Percentiles rank a stretch among this genome's conserved stretches.
phyloP scores from a whole-genome alignment of 2,329 filamentous ascomycete species.

The Neopestalotiopsis sp. region DNA sequence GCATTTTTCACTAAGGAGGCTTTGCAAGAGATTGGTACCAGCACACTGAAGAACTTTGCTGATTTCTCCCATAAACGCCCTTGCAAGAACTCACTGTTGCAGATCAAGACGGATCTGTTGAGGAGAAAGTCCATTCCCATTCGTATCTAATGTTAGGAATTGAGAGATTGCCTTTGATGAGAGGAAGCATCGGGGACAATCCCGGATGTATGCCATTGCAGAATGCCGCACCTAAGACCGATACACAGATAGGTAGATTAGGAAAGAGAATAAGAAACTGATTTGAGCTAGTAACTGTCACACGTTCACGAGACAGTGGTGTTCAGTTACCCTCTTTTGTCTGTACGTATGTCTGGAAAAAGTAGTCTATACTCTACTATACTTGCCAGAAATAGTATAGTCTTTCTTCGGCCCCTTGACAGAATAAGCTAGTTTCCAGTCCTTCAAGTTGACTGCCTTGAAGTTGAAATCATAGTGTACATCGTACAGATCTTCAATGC shows the following conservation, averaged over 20 bases:
- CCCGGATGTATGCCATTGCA: neutral
- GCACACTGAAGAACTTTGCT: constrained; percentile 62
- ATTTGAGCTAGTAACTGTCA: too few relatives aligned
- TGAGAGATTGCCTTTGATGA: neutral
- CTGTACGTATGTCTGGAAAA: too few relatives aligned
- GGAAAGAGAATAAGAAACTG: neutral
- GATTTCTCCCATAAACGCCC: constrained; percentile 42
- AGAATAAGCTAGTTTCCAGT: constrained; percentile 67
- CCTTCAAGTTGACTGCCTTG: constrained; percentile 58
- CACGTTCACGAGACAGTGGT: too few relatives aligned
- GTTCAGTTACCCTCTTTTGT: too few relatives aligned
- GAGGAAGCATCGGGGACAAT: neutral
- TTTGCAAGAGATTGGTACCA: constrained; percentile 65
- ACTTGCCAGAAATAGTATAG: constrained; percentile 65
- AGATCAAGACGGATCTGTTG: constrained; percentile 17
- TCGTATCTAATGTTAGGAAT: constrained; percentile 34
- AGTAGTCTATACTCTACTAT: constrained; percentile 32
- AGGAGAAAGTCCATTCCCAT: constrained; percentile 41
- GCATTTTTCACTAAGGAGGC: constrained; percentile 74
- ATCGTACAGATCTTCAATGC: constrained; percentile 74
- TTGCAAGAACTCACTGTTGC: constrained; percentile 32
- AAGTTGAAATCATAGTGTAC: constrained; percentile 73
- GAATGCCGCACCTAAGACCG: neutral
- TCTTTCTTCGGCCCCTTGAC: constrained; percentile 78
- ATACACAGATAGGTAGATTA: neutral